Evolutionary conservation across 768 basidiomycete species (phyloP).

Genomic region (Pleurotus ostreatus): DNA sequence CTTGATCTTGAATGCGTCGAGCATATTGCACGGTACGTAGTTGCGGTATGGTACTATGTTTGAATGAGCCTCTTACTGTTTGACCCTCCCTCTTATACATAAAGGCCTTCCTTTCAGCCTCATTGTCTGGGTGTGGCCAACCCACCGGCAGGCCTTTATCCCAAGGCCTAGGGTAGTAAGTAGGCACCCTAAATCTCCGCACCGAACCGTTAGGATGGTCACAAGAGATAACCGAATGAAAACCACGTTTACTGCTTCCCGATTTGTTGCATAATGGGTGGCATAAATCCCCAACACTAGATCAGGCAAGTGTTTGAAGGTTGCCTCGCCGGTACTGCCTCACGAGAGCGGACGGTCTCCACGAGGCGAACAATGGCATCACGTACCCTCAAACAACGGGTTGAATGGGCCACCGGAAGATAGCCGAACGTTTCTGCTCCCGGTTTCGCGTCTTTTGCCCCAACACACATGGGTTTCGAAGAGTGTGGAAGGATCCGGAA

Average conservation of each 20-base stretch:
- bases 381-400: neutral
- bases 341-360: neutral
- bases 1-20: conserved; percentile 78
- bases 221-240: neutral
- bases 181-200: neutral
- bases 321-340: neutral
- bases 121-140: conserved; percentile 3
- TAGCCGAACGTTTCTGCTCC: neutral
- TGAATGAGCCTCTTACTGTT: neutral
- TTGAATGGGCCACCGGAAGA: neutral
- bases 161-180: conserved; percentile 3
- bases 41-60: neutral
- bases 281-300: neutral
- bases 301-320: conserved; percentile 2
- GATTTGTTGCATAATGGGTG: conserved; percentile 4
- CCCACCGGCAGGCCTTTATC: conserved; percentile 4
- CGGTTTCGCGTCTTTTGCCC: neutral
- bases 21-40: conserved; percentile 31
- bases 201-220: neutral
- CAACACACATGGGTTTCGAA: too few species aligned
- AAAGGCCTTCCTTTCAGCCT: conserved; percentile 5
- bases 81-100: neutral
- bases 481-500: too few species aligned
- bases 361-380: neutral
- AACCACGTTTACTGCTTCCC: conserved; percentile 4